These are phyloP conservation scores for Fraxinus angustifolia DNA, from an alignment of 305 asterid genomes.

Conservation along the genomic window DNA sequence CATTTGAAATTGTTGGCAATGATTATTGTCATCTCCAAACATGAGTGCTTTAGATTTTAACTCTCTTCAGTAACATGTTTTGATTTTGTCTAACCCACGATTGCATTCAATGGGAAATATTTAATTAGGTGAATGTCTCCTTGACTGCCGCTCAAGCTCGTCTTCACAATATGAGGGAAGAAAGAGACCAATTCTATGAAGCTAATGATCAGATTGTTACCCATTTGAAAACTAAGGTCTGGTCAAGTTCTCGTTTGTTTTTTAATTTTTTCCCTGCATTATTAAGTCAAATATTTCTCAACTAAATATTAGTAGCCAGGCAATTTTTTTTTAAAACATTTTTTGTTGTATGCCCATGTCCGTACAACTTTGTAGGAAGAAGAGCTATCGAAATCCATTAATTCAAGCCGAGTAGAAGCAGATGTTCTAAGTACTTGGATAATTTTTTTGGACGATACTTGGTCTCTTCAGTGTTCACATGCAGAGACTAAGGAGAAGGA, in stretches of 20 bases:
- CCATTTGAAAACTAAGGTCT: conserved; percentile 78
- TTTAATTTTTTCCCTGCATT: conserved; percentile 7
- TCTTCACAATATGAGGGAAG: conserved; percentile 72
- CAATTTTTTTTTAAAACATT: not conserved
- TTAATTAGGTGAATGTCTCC: conserved; percentile 72
- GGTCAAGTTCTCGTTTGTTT: conserved; percentile 11
- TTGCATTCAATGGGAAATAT: conserved; percentile 10
- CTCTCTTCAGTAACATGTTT: not conserved
- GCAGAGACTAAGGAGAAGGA: conserved; percentile 68
- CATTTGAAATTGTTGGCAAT: not conserved
- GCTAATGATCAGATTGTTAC: conserved; percentile 93
- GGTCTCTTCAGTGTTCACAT: conserved; percentile 79
- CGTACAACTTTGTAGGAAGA: conserved; percentile 61
- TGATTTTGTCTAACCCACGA: conserved; percentile 18
- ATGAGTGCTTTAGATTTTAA: conserved; percentile 1
- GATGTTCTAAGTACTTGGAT: conserved; percentile 73
- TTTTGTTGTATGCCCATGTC: conserved; percentile 13
- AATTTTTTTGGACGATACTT: conserved; percentile 88
- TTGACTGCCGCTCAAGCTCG: conserved; percentile 81
- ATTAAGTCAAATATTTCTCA: conserved; percentile 2
- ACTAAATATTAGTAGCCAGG: not conserved
- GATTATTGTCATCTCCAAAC: conserved; percentile 8
- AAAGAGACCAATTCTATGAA: conserved; percentile 91
- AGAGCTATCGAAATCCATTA: conserved; percentile 62
- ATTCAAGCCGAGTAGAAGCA: conserved; percentile 72